phyloP scores from a whole-genome alignment of 257 asterid species.

The Solanum tarijense region DNA sequence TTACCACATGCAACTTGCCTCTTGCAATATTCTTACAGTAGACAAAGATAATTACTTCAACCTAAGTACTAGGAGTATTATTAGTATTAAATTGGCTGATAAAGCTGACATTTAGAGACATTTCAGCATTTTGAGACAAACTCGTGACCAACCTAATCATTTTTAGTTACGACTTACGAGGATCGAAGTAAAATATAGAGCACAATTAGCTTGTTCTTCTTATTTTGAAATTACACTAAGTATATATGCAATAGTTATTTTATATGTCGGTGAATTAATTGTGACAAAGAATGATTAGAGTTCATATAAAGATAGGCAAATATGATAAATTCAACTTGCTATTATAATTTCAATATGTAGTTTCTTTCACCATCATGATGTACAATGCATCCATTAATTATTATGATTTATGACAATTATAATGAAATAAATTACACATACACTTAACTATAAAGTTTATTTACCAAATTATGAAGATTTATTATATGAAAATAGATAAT shows the following conservation, averaged over 20 bases:
- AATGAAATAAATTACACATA: neutral
- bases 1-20: neutral
- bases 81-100: neutral
- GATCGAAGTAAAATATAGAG: neutral
- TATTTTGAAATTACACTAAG: neutral
- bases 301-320: neutral
- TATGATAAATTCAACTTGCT: neutral
- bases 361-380: neutral
- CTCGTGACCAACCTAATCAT: slow-evolving; percentile 6
- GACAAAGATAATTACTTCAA: neutral
- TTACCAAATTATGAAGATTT: neutral
- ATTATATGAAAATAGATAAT: neutral
- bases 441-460: neutral
- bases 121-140: neutral
- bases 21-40: neutral
- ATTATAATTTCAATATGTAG: neutral
- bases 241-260: neutral
- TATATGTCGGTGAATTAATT: neutral
- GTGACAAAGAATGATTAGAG: neutral
- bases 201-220: neutral
- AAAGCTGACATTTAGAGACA: neutral
- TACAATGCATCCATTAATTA: neutral
- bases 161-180: neutral
- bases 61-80: neutral
- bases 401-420: neutral